Evolutionary conservation across 2,329 filamentous ascomycete species (phyloP).

Genomic region (Teratosphaeriaceae sp.): DNA sequence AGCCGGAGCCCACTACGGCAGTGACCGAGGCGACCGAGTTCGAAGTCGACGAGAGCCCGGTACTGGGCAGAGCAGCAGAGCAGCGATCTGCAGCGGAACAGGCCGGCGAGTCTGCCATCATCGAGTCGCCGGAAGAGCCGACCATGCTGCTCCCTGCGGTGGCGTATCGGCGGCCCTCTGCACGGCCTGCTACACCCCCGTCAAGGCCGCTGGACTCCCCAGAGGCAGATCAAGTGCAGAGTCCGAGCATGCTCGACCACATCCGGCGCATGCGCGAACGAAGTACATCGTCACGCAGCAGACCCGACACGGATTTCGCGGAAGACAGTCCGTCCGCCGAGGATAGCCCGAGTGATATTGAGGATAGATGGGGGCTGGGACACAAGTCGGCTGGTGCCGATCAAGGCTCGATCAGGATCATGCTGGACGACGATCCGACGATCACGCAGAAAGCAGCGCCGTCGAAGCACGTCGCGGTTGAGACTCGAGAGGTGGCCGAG

Average conservation of each 20-base stretch:
- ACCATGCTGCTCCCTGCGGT: slow-evolving; percentile 19
- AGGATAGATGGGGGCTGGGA: slow-evolving; percentile 20
- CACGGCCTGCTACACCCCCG: slow-evolving; percentile 7
- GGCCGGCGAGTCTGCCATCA: slow-evolving; percentile 8
- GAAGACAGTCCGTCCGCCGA: slow-evolving; percentile 24
- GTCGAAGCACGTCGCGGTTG: slow-evolving; percentile 9
- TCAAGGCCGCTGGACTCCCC: slow-evolving; percentile 7
- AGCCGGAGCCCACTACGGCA: slow-evolving; percentile 24
- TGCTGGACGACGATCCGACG: slow-evolving; percentile 26
- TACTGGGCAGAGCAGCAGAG: slow-evolving; percentile 42
- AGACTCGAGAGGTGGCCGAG: slow-evolving; percentile 4
- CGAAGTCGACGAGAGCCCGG: slow-evolving; percentile 54
- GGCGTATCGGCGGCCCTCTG: slow-evolving; percentile 17
- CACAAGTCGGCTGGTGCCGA: slow-evolving; percentile 14
- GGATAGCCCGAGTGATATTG: slow-evolving; percentile 20
- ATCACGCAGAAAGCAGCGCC: slow-evolving; percentile 12
- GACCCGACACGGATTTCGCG: slow-evolving; percentile 25
- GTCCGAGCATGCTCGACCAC: slow-evolving; percentile 24
- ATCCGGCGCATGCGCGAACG: slow-evolving; percentile 27
- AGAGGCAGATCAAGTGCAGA: slow-evolving; percentile 14
- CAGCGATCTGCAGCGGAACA: slow-evolving; percentile 6
- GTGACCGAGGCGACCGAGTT: slow-evolving; percentile 37
- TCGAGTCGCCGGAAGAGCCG: slow-evolving; percentile 1
- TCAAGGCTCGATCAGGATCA: slow-evolving; percentile 30
- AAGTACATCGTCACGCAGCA: slow-evolving; percentile 24